A percentile compares a stretch with the other conserved stretches of the same genome.
These are phyloP conservation scores for Neckera pumila DNA, from an alignment of 225 moss, liverwort and hornwort genomes.

Conservation along the genomic window DNA sequence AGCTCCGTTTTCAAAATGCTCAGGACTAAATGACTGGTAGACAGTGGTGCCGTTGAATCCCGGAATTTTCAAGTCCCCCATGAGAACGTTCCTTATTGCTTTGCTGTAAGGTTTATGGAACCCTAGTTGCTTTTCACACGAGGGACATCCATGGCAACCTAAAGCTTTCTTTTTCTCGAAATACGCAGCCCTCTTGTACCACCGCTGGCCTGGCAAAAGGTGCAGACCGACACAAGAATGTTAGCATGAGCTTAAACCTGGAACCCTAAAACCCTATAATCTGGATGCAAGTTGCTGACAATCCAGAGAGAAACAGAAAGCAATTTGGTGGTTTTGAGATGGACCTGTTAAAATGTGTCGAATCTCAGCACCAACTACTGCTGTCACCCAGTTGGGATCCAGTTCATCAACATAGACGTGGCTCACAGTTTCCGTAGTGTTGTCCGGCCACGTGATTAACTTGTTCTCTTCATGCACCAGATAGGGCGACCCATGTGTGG, in stretches of 20 bases:
- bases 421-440: constrained; percentile 15
- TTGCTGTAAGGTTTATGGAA: constrained; percentile 26
- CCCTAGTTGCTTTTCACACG: constrained; percentile 19
- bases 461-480: constrained; percentile 39
- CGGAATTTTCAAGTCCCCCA: constrained; percentile 15
- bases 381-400: constrained; percentile 43
- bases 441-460: constrained; percentile 6
- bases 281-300: not conserved
- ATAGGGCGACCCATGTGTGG: constrained; percentile 70
- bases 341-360: constrained; percentile 39
- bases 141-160: constrained; percentile 45
- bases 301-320: not conserved
- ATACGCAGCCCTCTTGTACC: constrained; percentile 48
- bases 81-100: constrained; percentile 25
- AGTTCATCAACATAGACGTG: constrained; percentile 49
- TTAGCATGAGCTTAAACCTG: not conserved
- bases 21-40: constrained; percentile 56
- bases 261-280: not conserved
- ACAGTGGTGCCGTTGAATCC: constrained; percentile 54
- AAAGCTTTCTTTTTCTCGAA: constrained; percentile 17
- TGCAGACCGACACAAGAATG: not conserved
- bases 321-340: not conserved
- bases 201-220: constrained; percentile 60
- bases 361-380: constrained; percentile 39
- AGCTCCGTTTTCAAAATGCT: constrained; percentile 53